Base-by-base conservation (phyloP, 805 yeast species). In the Pichia rugopelliculosa region DNA sequence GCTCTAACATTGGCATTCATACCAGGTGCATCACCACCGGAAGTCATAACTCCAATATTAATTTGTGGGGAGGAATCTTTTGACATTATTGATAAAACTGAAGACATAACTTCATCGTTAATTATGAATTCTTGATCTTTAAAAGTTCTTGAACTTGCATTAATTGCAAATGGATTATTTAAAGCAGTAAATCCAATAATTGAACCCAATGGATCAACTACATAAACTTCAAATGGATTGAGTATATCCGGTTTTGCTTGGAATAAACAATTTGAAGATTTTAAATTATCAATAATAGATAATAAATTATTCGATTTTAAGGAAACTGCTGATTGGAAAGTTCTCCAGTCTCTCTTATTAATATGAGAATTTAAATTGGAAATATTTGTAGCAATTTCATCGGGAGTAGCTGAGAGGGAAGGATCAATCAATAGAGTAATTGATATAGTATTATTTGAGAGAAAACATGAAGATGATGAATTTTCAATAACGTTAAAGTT, bases 11-110 rank as follows among this genome's bases (percentile, higher is more conserved):
- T 81, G 4, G 88, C 82, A 60, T 82, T 81, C 90, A 83, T 83
- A 54, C 90, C 90, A 9, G 85, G 90, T 25, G 88, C 82, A 59
- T 83, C 90, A 56, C 90, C 90, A 50, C 90, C 90, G 1, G 87
- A 81, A 0, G 89, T 83, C 87, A 83, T 82, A 15, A 83, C 85
- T 1, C 82, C 90, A 50, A 83, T 80, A 64, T 81, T 71, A 17
- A 30, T 30, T 13, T 17, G 9, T 13, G 34, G n/a, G 8, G 34
- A n/a, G 2, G 34, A 6, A 30, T 17, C 7, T 30, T 6, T 6
- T 15, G 34, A 30, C 3, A 13, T 22, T 27, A 18, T 18, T n/a
- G 36, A 18, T 3, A 18, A 17, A 23, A 23, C 37, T 11, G 50
- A 42, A 10, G 46, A 39, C 6, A 25, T 18, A 3, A 33, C 36